Evolutionary conservation across 1,284 basidiomycete species (phyloP), one percentile per base, ranked within the genome.

Genomic region (Wallemia hederae): DNA sequence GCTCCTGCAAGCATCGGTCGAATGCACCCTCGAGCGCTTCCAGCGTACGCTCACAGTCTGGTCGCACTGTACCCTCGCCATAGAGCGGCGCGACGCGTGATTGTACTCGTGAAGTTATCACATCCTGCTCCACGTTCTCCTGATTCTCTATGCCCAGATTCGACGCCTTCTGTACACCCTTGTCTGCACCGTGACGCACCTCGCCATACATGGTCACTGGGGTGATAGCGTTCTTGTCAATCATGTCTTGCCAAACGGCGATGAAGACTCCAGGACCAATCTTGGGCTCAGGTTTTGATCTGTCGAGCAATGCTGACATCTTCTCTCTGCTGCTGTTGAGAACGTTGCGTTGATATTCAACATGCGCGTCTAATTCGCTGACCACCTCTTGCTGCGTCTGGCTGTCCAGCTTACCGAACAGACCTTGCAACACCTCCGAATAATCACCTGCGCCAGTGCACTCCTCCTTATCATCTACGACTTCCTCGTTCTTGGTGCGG

Each of bases 61-160:
- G 39, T 11, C 39, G 39, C n/a, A 49, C n/a, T 22, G 39, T 49
- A 15, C 39, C 39, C n/a, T 49, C 39, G n/a, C 39, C 39, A 22
- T 49, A 49, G n/a, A 49, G 39, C 22, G 39, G 39, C 39, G 5
- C 39, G 11, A n/a, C 39, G n/a, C 19, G 39, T 5, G 5, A n/a
- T n/a, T 49, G 11, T 49, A 49, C 39, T 49, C 11, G 11, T n/a
- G 39, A n/a, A 9, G 31, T 33, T 3, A 49, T 49, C 5, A 49
- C n/a, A 22, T 49, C 39, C n/a, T 49, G 9, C 5, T 49, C 39
- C 5, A 49, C n/a, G 11, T 49, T 3, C 39, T 58, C 56, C 17
- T 58, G 25, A 27, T 58, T 28, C 27, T 58, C 56, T 7, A 58
- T 28, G 2, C 25, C 56, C 62, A 2, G 64, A 62, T 61, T 55